Evolutionary conservation across 2,329 filamentous ascomycete species (phyloP), one percentile per base, ranked within the genome.

Genomic region (Neoarthrinium moseri): DNA sequence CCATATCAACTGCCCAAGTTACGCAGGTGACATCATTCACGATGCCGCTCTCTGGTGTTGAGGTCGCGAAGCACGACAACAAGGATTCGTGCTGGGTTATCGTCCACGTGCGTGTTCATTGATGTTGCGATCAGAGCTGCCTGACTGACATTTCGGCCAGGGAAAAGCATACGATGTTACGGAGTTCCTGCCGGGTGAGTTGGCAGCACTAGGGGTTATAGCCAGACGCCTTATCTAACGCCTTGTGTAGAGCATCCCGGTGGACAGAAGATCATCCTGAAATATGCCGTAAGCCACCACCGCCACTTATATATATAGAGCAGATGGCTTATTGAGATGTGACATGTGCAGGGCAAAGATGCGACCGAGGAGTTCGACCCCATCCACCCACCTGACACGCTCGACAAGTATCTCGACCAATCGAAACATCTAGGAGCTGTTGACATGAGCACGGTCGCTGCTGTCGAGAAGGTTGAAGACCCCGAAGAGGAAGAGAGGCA

Each of bases 1-100:
- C 26, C 26, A 8, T 29, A n/a, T n/a, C 8, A n/a, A 8, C 26
- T 29, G 26, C 26, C 26, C 8, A 8, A 29, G 26, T 8, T 29
- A 8, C 26, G 17, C 7, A 18, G 35, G 15, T 24, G 12, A n/a
- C 35, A 24, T 44, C 38, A 21, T 27, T 50, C 52, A 45, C 48
- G 47, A 72, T 75, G 69, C 63, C 64, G 44, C 63, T 81, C 45
- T 77, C 71, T 13, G 78, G 78, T 34, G 68, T 63, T 41, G 76
- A 81, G 43, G 71, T 81, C 47, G 75, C 76, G 18, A 71, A 90
- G 72, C 92, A 97, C 74, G 87, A 87, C 70, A 86, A 75, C 58
- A 79, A 80, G 58, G 83, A 95, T 57, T 92, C 89, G 41, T 95
- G 91, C 71, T 96, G 91, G 91, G 89, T 95, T 36, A 89, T 95